A percentile compares a stretch with the other conserved stretches of the same genome.
phyloP scores from a whole-genome alignment of 2,329 filamentous ascomycete genomes.

The Fusarium mundagurra region DNA sequence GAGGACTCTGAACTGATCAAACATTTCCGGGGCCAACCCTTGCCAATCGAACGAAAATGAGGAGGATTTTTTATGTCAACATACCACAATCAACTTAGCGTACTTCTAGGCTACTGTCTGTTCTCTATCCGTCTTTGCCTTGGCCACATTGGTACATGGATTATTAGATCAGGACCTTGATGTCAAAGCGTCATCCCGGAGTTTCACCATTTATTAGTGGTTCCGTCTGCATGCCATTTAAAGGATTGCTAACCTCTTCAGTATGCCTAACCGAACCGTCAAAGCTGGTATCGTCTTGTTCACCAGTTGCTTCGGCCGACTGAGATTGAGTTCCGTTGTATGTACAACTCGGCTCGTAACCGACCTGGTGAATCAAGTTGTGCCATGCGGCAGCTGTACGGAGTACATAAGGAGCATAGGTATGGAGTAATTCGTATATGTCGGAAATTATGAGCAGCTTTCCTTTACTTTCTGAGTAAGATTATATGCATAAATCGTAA shows the following conservation, averaged over 20 bases:
- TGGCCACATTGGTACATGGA: conserved; percentile 6
- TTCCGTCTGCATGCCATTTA: conserved; percentile 13
- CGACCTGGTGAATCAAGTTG: conserved; percentile 9
- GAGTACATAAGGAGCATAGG: not conserved
- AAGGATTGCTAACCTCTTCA: conserved; percentile 1
- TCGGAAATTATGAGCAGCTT: not conserved
- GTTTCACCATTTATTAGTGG: conserved; percentile 42
- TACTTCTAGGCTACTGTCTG: conserved; percentile 6
- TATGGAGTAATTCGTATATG: not conserved
- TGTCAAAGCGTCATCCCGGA: conserved; percentile 38
- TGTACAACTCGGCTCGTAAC: not conserved
- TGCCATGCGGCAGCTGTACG: not conserved
- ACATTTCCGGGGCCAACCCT: not conserved
- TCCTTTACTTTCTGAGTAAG: not conserved
- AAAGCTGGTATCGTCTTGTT: not conserved
- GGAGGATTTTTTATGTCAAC: not conserved
- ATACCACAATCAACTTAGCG: conserved; percentile 2
- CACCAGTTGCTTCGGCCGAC: conserved; percentile 1
- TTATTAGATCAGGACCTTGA: not conserved
- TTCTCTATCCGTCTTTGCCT: conserved; percentile 15
- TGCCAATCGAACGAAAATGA: conserved; percentile 1
- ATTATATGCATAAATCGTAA: conserved; percentile 5
- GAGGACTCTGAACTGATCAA: conserved; percentile 18
- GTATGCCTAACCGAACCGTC: conserved; percentile 5
- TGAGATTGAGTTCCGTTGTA: not conserved